Evolutionary conservation across 2,329 filamentous ascomycete species (phyloP).

Genomic region (Cryphonectria japonica): DNA sequence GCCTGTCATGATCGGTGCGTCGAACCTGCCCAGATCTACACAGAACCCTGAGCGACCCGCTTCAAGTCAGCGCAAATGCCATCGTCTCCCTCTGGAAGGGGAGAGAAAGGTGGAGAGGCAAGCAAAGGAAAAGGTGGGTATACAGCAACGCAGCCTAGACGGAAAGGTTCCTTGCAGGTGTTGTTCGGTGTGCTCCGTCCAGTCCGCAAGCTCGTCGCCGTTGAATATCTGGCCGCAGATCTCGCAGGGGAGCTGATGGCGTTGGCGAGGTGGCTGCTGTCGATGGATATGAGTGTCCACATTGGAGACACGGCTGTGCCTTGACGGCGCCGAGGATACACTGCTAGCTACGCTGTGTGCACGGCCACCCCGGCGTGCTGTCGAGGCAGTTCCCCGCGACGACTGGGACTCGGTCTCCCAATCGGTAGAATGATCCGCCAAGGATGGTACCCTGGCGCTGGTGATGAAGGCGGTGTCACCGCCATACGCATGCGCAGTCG

Average conservation of each 20-base stretch:
- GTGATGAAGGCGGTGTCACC: not conserved
- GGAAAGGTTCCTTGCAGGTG: constrained; percentile 46
- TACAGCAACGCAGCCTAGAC: constrained; percentile 17
- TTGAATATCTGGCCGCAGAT: constrained; percentile 49
- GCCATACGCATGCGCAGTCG: not conserved
- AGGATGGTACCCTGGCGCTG: not conserved
- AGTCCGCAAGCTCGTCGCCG: constrained; percentile 42
- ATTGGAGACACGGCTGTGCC: not conserved
- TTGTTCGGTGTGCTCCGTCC: constrained; percentile 50
- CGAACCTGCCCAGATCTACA: constrained; percentile 39
- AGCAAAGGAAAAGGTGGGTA: not conserved
- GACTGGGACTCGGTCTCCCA: not conserved
- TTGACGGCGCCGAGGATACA: constrained; percentile 12
- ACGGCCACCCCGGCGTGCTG: not conserved
- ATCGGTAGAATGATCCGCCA: not conserved
- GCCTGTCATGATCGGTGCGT: constrained; percentile 20
- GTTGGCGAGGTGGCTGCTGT: constrained; percentile 1
- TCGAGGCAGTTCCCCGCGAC: not conserved
- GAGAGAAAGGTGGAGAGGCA: not conserved
- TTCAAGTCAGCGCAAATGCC: constrained; percentile 13
- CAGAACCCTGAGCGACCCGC: constrained; percentile 47
- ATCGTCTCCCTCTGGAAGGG: not conserved
- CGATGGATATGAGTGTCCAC: constrained; percentile 16
- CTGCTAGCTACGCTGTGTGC: not conserved
- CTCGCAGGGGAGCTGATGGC: constrained; percentile 49